Conservation (phyloP, 331 rosid species). For the Malus hybrid region DNA sequence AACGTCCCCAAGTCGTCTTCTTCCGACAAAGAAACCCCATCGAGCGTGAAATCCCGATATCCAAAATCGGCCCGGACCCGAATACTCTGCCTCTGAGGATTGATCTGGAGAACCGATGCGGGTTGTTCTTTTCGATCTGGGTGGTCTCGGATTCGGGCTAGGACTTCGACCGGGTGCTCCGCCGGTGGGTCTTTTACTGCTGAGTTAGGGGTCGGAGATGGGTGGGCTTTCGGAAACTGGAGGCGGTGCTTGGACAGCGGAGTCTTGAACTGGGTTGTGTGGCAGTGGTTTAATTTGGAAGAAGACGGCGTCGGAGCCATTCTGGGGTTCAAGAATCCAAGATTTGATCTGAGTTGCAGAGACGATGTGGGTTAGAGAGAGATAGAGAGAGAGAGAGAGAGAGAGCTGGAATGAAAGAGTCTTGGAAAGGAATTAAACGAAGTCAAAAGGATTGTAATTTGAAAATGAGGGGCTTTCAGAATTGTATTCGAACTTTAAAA, state of each 20-base stretch:
- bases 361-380: neutral
- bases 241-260: slow-evolving; percentile 80
- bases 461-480: neutral
- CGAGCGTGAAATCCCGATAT: slow-evolving; percentile 85
- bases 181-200: slow-evolving; percentile 40
- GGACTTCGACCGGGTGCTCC: slow-evolving; percentile 86
- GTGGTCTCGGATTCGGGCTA: slow-evolving; percentile 88
- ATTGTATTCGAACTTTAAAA: neutral
- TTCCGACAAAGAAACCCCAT: slow-evolving; percentile 88
- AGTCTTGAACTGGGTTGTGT: slow-evolving; percentile 44
- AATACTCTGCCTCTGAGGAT: slow-evolving; percentile 36
- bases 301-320: slow-evolving; percentile 98
- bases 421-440: neutral
- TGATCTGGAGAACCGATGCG: slow-evolving; percentile 47
- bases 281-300: slow-evolving; percentile 44
- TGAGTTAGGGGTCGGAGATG: slow-evolving; percentile 51
- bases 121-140: slow-evolving; percentile 78
- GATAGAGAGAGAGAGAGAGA: neutral
- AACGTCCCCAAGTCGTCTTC: slow-evolving; percentile 71
- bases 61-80: slow-evolving; percentile 89
- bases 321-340: slow-evolving; percentile 33
- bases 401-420: too few relatives aligned
- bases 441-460: neutral
- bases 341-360: neutral
- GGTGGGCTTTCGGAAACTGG: slow-evolving; percentile 49